Evolutionary conservation across 1,284 basidiomycete species (phyloP).

Genomic region (Cutaneotrichosporon mucoides): DNA sequence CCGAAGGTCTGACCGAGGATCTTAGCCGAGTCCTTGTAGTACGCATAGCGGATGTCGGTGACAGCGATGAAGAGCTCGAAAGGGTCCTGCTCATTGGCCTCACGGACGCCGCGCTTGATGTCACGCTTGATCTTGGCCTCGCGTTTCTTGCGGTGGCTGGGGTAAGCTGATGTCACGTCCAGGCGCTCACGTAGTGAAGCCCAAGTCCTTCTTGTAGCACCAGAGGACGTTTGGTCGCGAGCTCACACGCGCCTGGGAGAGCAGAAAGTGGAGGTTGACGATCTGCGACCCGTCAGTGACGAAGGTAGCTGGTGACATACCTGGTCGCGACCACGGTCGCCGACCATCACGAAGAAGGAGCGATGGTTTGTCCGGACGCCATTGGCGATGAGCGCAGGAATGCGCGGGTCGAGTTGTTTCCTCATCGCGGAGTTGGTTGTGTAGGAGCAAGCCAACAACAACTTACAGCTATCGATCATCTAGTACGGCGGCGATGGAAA

Average conservation of each 20-base stretch:
- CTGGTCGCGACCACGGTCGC: slow-evolving; percentile 92
- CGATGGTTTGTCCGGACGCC: slow-evolving; percentile 90
- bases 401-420: slow-evolving; percentile 75
- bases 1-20: slow-evolving; percentile 97
- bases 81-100: slow-evolving; percentile 91
- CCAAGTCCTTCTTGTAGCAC: slow-evolving; percentile 97
- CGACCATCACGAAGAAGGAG: slow-evolving; percentile 95
- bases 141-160: slow-evolving; percentile 90
- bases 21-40: slow-evolving; percentile 93
- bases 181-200: slow-evolving; percentile 85
- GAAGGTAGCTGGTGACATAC: slow-evolving; percentile 48
- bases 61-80: slow-evolving; percentile 98
- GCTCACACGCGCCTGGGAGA: slow-evolving; percentile 84
- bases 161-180: slow-evolving; percentile 5
- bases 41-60: slow-evolving; percentile 98
- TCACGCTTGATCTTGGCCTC: slow-evolving; percentile 93
- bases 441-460: background rate
- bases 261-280: slow-evolving; percentile 91
- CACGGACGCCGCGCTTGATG: slow-evolving; percentile 86
- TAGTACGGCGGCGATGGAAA: slow-evolving; percentile 3
- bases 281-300: slow-evolving; percentile 55
- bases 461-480: background rate
- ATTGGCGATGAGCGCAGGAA: slow-evolving; percentile 87
- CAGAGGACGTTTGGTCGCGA: slow-evolving; percentile 87
- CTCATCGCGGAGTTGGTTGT: slow-evolving; percentile 33